Percentiles rank a stretch among this genome's conserved stretches.
phyloP scores from a whole-genome alignment of 768 basidiomycete genomes.

The Leccinum variicolor region DNA sequence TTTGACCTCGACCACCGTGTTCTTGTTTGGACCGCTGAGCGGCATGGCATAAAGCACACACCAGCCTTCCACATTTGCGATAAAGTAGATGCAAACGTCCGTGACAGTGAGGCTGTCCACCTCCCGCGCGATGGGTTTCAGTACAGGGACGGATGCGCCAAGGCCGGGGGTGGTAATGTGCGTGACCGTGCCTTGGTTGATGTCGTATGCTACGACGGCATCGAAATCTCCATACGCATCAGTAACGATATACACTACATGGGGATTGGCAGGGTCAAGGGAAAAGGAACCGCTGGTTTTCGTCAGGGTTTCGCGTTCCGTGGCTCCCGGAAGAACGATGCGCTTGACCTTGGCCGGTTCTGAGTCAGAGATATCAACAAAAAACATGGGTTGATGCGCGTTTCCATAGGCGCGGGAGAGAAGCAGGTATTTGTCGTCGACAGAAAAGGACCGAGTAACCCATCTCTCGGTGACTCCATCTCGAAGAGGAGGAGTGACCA shows the following conservation, averaged over 20 bases:
- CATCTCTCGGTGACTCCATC: constrained; percentile 33
- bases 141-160: constrained; percentile 24
- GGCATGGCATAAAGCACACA: constrained; percentile 28
- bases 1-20: constrained; percentile 32
- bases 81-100: constrained; percentile 29
- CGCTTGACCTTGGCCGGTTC: constrained; percentile 22
- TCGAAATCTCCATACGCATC: constrained; percentile 39
- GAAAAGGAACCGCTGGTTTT: constrained; percentile 27
- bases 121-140: constrained; percentile 37
- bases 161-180: constrained; percentile 38
- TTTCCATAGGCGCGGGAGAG: constrained; percentile 30
- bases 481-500: constrained; percentile 32
- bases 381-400: constrained; percentile 28
- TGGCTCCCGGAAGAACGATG: constrained; percentile 34
- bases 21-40: constrained; percentile 26
- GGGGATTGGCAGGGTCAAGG: constrained; percentile 25
- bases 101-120: constrained; percentile 26
- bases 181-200: constrained; percentile 24
- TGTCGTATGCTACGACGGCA: constrained; percentile 35
- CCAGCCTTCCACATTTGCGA: constrained; percentile 40
- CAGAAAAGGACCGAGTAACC: constrained; percentile 32
- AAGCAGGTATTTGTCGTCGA: constrained; percentile 38
- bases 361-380: constrained; percentile 33
- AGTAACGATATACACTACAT: constrained; percentile 33
- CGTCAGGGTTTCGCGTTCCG: constrained; percentile 30